Conservation (phyloP, 495 filamentous ascomycete genomes). For the Aspergillus baeticus region DNA sequence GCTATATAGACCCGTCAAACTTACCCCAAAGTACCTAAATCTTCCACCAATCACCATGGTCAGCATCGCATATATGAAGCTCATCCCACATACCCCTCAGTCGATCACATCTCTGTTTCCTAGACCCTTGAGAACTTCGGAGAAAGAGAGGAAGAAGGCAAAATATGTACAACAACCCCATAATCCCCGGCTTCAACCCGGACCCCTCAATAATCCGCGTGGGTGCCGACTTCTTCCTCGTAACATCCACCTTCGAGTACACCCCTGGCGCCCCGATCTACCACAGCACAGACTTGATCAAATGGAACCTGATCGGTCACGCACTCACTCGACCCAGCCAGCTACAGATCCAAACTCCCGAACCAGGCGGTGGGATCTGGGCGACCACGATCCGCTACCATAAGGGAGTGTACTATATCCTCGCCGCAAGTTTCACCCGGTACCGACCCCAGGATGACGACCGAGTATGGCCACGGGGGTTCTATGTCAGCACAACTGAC, state of each 20-base stretch:
- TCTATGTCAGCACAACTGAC: slow-evolving; percentile 45
- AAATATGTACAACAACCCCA: slow-evolving; percentile 1
- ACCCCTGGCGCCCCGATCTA: slow-evolving; percentile 8
- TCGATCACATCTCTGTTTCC: too few relatives aligned
- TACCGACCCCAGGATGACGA: slow-evolving; percentile 45
- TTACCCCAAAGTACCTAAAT: background rate
- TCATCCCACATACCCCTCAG: too few relatives aligned
- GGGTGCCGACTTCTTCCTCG: slow-evolving; percentile 1
- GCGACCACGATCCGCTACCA: slow-evolving; percentile 43
- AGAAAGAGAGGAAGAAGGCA: too few relatives aligned
- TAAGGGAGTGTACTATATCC: slow-evolving; percentile 38
- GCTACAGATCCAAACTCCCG: slow-evolving; percentile 58
- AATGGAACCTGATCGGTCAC: slow-evolving; percentile 38
- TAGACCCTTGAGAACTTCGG: too few relatives aligned
- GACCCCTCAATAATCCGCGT: slow-evolving; percentile 5
- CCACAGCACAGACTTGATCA: slow-evolving; percentile 3
- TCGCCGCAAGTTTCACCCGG: slow-evolving; percentile 40
- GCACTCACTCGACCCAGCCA: slow-evolving; percentile 59
- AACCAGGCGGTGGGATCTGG: slow-evolving; percentile 49
- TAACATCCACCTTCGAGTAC: slow-evolving; percentile 7
- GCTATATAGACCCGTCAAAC: too few relatives aligned
- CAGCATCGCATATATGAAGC: too few relatives aligned
- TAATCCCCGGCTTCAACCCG: slow-evolving; percentile 11
- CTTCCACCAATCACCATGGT: background rate
- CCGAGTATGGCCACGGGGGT: slow-evolving; percentile 45